Evolutionary conservation across 2,329 filamentous ascomycete genomes (phyloP).

Genomic region (Calonectria pseudoreteaudii): DNA sequence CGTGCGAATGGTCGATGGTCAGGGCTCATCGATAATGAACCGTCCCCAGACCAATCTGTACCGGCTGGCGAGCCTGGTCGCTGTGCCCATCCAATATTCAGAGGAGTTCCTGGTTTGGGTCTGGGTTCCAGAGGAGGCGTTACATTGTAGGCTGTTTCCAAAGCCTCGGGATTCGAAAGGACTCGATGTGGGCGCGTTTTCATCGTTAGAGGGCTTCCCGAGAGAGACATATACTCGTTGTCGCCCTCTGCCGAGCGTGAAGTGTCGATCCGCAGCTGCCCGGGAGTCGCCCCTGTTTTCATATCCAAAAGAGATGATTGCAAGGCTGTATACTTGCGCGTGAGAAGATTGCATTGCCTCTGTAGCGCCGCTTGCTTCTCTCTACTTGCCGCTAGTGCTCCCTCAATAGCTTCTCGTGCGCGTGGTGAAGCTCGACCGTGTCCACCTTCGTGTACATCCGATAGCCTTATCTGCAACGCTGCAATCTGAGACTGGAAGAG

Average conservation of each 20-base stretch:
- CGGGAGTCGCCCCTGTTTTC: slow-evolving; percentile 48
- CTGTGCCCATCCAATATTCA: slow-evolving; percentile 45
- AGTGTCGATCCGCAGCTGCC: slow-evolving; percentile 37
- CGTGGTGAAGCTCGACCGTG: slow-evolving; percentile 40
- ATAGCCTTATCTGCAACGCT: slow-evolving; percentile 59
- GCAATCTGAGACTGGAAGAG: slow-evolving; percentile 62
- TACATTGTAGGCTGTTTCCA: slow-evolving; percentile 57
- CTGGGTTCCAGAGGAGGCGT: slow-evolving; percentile 56
- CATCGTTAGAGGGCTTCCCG: slow-evolving; percentile 53
- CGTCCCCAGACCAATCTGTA: slow-evolving; percentile 45
- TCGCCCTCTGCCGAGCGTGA: slow-evolving; percentile 42
- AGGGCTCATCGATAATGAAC: slow-evolving; percentile 46
- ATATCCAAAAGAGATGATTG: slow-evolving; percentile 64
- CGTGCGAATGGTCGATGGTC: slow-evolving; percentile 59
- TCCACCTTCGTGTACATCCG: slow-evolving; percentile 49
- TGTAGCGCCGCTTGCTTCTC: slow-evolving; percentile 66
- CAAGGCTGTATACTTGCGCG: slow-evolving; percentile 64
- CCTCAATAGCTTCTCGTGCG: slow-evolving; percentile 55
- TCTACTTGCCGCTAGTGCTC: slow-evolving; percentile 62
- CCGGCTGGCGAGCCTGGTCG: slow-evolving; percentile 54
- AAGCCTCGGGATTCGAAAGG: slow-evolving; percentile 57
- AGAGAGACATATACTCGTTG: slow-evolving; percentile 51
- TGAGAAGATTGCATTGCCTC: slow-evolving; percentile 62
- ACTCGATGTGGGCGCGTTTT: slow-evolving; percentile 53
- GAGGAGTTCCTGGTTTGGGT: slow-evolving; percentile 43